Evolutionary conservation across 2,329 filamentous ascomycete genomes (phyloP).

Genomic region (Diaporthe sp.): DNA sequence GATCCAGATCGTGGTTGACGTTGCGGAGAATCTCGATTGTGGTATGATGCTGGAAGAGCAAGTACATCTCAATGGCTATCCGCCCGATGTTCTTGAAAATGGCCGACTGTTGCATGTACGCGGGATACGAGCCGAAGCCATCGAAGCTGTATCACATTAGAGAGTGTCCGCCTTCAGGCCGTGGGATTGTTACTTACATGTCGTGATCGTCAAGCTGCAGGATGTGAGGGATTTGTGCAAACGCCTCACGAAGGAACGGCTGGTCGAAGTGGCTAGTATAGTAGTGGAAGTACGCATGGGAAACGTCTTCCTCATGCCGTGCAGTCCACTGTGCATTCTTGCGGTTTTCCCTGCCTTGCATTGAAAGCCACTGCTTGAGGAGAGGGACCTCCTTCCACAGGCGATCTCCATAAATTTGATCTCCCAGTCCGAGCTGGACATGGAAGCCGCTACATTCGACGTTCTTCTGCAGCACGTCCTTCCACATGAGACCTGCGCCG

Average conservation of each 20-base stretch:
- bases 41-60: conserved; percentile 98
- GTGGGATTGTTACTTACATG: conserved; percentile 78
- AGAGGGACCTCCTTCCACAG: conserved; percentile 96
- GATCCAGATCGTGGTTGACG: conserved; percentile 85
- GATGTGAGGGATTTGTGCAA: conserved; percentile 95
- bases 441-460: conserved; percentile 97
- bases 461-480: conserved; percentile 97
- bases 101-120: conserved; percentile 97
- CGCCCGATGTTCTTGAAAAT: conserved; percentile 99
- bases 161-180: conserved; percentile 51
- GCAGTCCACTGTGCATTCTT: conserved; percentile 94
- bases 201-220: conserved; percentile 96
- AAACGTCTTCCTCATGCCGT: conserved; percentile 93
- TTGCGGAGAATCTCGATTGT: conserved; percentile 93
- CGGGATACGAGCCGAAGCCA: conserved; percentile 95
- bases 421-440: conserved; percentile 88
- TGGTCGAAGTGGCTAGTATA: conserved; percentile 99
- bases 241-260: conserved; percentile 91
- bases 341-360: conserved; percentile 91
- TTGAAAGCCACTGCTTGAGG: conserved; percentile 93
- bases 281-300: conserved; percentile 98
- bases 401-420: conserved; percentile 95
- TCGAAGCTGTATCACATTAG: conserved; percentile 75
- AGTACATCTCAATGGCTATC: conserved; percentile 96
- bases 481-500: conserved; percentile 97